These are phyloP conservation scores for Dioszegia aurantiaca DNA, from an alignment of 768 basidiomycete species.

Conservation along the genomic window DNA sequence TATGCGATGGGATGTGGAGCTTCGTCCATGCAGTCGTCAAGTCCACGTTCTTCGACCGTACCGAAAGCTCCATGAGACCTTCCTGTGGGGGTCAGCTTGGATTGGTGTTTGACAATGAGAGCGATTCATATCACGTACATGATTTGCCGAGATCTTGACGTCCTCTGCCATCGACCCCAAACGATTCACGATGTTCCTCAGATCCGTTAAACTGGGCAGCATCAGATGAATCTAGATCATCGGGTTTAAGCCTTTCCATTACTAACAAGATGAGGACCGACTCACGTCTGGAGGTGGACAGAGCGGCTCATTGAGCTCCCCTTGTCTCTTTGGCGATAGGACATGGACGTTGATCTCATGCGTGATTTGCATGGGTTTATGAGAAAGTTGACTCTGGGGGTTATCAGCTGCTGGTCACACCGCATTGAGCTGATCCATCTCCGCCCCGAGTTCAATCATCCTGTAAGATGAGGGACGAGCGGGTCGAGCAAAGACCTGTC, in stretches of 20 bases:
- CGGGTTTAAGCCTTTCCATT: not conserved
- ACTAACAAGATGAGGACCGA: not conserved
- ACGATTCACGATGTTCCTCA: slow-evolving; percentile 43
- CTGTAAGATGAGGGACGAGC: too few species aligned
- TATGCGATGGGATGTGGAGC: slow-evolving; percentile 37
- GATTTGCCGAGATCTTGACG: slow-evolving; percentile 46
- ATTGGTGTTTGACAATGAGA: too few species aligned
- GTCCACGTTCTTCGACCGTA: slow-evolving; percentile 29
- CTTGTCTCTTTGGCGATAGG: slow-evolving; percentile 37
- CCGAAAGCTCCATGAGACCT: slow-evolving; percentile 41
- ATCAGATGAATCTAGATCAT: slow-evolving; percentile 43
- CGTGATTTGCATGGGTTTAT: slow-evolving; percentile 33
- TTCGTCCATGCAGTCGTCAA: slow-evolving; percentile 45
- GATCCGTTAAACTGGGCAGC: slow-evolving; percentile 40
- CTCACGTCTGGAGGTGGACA: slow-evolving; percentile 52
- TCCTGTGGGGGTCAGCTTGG: too few species aligned
- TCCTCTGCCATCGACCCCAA: slow-evolving; percentile 42
- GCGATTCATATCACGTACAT: slow-evolving; percentile 38
- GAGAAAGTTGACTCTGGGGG: slow-evolving; percentile 14
- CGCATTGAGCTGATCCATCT: too few species aligned
- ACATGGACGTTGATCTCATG: slow-evolving; percentile 49
- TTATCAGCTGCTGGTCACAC: slow-evolving; percentile 4
- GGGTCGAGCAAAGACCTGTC: too few species aligned
- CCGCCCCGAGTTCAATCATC: too few species aligned
- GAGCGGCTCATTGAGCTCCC: slow-evolving; percentile 46